Conservation (phyloP, 1,284 basidiomycete species). For the Irpex lacteus region DNA sequence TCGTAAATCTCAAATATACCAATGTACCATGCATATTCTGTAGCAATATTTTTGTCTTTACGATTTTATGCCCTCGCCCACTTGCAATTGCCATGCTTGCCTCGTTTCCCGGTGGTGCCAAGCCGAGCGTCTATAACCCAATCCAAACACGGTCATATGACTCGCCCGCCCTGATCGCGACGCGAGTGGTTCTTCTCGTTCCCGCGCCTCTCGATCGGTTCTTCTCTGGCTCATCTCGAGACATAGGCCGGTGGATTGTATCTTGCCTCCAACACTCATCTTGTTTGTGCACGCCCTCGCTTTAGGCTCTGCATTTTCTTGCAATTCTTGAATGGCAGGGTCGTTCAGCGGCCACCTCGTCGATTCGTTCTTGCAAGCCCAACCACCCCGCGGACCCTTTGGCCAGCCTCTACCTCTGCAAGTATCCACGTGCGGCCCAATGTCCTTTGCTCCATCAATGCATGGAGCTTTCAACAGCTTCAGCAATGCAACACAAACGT, state of each 20-base stretch:
- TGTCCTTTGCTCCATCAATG: slow-evolving; percentile 56
- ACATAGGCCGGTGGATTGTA: not conserved
- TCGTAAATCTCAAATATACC: too few species aligned
- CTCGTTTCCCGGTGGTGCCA: not conserved
- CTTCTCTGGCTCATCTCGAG: not conserved
- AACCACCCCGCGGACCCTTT: slow-evolving; percentile 30
- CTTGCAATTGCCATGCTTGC: too few species aligned
- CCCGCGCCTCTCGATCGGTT: slow-evolving; percentile 5
- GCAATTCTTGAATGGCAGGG: slow-evolving; percentile 37
- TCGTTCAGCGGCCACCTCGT: slow-evolving; percentile 49
- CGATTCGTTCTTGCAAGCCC: slow-evolving; percentile 33
- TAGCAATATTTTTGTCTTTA: too few species aligned
- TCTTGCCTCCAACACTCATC: not conserved
- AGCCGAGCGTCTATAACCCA: not conserved
- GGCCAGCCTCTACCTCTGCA: slow-evolving; percentile 26
- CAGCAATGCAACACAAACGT: not conserved
- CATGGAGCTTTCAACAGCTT: slow-evolving; percentile 37
- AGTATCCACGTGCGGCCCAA: slow-evolving; percentile 47
- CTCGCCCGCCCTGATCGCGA: not conserved
- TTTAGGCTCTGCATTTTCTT: not conserved
- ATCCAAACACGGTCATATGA: not conserved
- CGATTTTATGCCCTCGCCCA: too few species aligned
- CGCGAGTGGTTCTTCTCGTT: not conserved
- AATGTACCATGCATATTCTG: too few species aligned
- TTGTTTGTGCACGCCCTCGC: not conserved